Base-by-base conservation (phyloP, 805 yeast genomes). In the Yamadazyma philogaea region DNA sequence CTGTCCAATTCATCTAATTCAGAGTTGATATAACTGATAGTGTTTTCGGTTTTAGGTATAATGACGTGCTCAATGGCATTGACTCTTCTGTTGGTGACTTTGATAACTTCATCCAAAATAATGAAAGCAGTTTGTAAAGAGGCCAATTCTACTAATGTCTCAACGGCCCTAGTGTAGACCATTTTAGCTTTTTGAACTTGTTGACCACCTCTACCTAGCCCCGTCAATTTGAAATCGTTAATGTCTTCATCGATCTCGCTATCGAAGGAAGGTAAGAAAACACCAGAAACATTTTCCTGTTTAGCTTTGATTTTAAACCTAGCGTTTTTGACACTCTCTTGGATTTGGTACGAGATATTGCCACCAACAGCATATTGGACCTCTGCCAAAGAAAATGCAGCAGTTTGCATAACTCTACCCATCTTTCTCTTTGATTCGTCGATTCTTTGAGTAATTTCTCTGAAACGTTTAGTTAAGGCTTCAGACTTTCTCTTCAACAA, bases 321-420 rank as follows among this genome's bases (percentile, higher is more conserved):
- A 8, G 98, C 96, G 49, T 79, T 78, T 56, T 85, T 87, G 33
- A 89, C 97, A 39, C 89, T 81, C 66, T 91, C 98, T 67, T 88
- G 96, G 30, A 93, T 96, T 66, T 93, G 97, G 64, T 88, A 91
- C 18, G 89, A 87, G 53, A 91, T 88, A 67, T 88, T 88, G 57
- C 89, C 96, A 45, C 98, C 98, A 2, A 97, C 91, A 19, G 99
- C 99, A 60, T 93, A 93, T 35, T 93, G 84, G 36, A 91, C 98
- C 64, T 91, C 99, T 2, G 98, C 98, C 55, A 91, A 75, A 6
- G 98, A 90, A 63, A 91, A 91, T 1, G 98, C 95, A 1, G 99
- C 99, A 0, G 95, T 86, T 63, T 93, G 98, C 98, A 91, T 91
- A 34, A 91, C 96, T 51, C 91, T 77, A 39, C 98, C 99, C 98